Base-by-base conservation (phyloP, 1,284 basidiomycete genomes). In the Heliocybe sulcata region DNA sequence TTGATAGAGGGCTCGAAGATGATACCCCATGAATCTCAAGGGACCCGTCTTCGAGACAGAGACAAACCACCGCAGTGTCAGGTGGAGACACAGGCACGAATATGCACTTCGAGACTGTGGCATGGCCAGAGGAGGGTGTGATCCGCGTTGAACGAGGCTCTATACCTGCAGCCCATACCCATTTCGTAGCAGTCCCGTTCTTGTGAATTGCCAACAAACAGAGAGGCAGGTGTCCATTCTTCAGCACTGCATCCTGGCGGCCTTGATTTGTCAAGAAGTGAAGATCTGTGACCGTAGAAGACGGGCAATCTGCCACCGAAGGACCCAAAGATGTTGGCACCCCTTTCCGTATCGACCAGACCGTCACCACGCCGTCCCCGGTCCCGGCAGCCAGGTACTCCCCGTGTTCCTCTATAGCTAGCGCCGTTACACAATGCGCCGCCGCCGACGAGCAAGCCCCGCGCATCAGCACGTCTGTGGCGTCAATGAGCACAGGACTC, bases 331-430 rank as follows among this genome's bases (percentile, higher is more conserved):
- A 65, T 26, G 66, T 69, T 3, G 38, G 38, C 4, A 20, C 16
- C 38, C 38, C 38, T 27, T 72, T 70, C 1, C 71, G 70, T 42
- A 88, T 69, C 29, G 66, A 67, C 79, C 81, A 90, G 6, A 83
- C 68, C 19, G 75, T 77, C 52, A 88, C 75, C 2, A 74, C 64
- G 0, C 88, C 88, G 1, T 75, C 72, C n/a, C 77, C 74, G 19
- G 83, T 85, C 2, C 85, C 85, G 20, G 83, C 79, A 2, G 84
- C 86, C 57, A 82, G 82, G 58, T 77, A 75, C 14, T 72, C 65
- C 1, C 86, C 86, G 12, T 62, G 65, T 33, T 77, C 74, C 57
- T 83, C 79, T 3, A 90, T 69, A 2, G 83, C 76, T 8, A 91
- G 68, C 16, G 77, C 75, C 1, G 82, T 87, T 45, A 88, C 59